Evolutionary conservation across 768 basidiomycete genomes (phyloP).

Genomic region (Auricularia cornea): DNA sequence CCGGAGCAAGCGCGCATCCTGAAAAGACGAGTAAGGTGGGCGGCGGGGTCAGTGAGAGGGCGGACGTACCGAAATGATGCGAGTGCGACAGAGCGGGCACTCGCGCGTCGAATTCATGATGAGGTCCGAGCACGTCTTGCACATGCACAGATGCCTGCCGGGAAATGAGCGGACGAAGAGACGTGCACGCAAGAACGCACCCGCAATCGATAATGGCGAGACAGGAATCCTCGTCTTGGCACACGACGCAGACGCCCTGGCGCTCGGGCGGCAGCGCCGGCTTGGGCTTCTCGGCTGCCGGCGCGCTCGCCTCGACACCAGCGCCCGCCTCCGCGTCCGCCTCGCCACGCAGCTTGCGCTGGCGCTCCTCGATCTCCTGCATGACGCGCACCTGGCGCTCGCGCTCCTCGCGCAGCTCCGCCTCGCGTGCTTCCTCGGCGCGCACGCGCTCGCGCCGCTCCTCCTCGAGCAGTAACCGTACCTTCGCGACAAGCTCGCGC

Average conservation of each 20-base stretch:
- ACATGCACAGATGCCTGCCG: slow-evolving; percentile 71
- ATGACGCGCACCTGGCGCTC: slow-evolving; percentile 25
- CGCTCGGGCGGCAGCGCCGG: slow-evolving; percentile 43
- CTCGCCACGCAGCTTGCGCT: neutral
- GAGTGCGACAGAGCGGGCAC: slow-evolving; percentile 84
- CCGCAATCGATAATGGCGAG: slow-evolving; percentile 94
- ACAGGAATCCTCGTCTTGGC: slow-evolving; percentile 90
- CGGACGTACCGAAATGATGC: slow-evolving; percentile 58
- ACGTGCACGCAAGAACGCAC: no score
- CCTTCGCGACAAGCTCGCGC: slow-evolving; percentile 68
- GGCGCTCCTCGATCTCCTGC: slow-evolving; percentile 6
- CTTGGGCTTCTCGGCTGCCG: slow-evolving; percentile 29
- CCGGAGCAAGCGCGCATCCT: neutral
- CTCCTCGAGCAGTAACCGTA: slow-evolving; percentile 52
- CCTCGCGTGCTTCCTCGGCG: slow-evolving; percentile 36
- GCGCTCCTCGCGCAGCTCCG: slow-evolving; percentile 33
- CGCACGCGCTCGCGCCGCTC: slow-evolving; percentile 49
- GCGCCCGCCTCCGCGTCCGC: neutral
- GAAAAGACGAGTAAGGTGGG: neutral
- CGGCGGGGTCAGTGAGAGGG: neutral
- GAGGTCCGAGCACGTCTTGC: slow-evolving; percentile 67
- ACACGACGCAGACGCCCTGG: slow-evolving; percentile 80
- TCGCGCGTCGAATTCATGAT: slow-evolving; percentile 73
- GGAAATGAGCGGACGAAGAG: neutral
- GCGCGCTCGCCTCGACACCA: slow-evolving; percentile 19